These are phyloP conservation scores for Cordyceps fumosorosea DNA, from an alignment of 2,329 filamentous ascomycete genomes.

Conservation along the genomic window DNA sequence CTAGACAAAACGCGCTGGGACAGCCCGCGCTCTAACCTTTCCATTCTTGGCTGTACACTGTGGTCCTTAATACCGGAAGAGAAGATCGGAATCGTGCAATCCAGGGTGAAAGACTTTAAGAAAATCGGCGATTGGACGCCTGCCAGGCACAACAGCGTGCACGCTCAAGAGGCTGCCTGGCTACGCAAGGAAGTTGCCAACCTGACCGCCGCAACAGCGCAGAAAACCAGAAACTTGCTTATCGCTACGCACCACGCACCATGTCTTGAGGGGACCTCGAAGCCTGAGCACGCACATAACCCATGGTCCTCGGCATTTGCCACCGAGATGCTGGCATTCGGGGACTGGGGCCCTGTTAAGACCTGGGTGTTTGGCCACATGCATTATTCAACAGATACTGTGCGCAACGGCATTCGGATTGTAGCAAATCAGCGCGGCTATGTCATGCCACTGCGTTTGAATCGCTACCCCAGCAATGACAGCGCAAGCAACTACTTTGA, in stretches of 20 bases:
- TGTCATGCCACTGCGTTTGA: conserved; percentile 16
- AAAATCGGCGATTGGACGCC: conserved; percentile 47
- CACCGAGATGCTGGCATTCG: conserved; percentile 35
- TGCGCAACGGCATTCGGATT: conserved; percentile 28
- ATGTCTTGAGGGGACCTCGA: conserved; percentile 39
- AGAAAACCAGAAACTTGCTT: conserved; percentile 28
- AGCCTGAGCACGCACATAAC: conserved; percentile 40
- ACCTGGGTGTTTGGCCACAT: conserved; percentile 45
- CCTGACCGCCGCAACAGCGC: conserved; percentile 15
- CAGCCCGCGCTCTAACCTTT: conserved; percentile 28
- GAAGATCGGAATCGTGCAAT: conserved; percentile 31
- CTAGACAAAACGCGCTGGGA: conserved; percentile 30
- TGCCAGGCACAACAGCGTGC: conserved; percentile 40
- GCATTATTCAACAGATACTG: conserved; percentile 35
- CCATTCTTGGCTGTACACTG: conserved; percentile 46
- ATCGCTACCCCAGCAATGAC: neutral
- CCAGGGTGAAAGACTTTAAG: conserved; percentile 46
- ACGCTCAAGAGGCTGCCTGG: conserved; percentile 45
- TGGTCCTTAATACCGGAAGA: conserved; percentile 39
- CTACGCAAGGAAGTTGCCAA: conserved; percentile 32
- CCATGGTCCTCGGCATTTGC: conserved; percentile 45
- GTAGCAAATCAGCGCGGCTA: conserved; percentile 42
- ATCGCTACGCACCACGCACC: conserved; percentile 55
- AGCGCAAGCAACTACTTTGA: neutral
- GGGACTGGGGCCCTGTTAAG: conserved; percentile 27